Evolutionary conservation across 164 flowering plant species (phyloP), one percentile per base, ranked within the genome.

Genomic region (Cinnamomum chago): DNA sequence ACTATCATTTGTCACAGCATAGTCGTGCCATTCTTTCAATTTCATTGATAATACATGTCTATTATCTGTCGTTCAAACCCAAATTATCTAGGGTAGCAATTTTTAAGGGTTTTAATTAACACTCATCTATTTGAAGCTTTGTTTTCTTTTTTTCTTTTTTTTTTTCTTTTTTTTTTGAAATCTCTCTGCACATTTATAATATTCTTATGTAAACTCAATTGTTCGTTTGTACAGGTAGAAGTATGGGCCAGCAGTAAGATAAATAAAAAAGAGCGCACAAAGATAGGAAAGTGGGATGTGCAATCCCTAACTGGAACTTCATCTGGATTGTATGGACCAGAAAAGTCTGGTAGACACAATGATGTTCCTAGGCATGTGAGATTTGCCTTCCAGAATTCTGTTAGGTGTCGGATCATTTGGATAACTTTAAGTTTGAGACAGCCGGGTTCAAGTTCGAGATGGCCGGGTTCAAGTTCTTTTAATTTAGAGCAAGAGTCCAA

Each of bases 211-310:
- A 35, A 67, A 17, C 28, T 27, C 47, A 3, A 25, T 28, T n/a
- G 22, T 15, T 66, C 23, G 15, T 6, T 79, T 12, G 40, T 77
- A 50, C 88, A 96, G 99, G 99, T 96, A 70, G 97, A 94, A 85
- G 88, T 96, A 52, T 96, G 97, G 98, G 97, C 92, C 62, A 88
- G 98, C 85, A 89, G 89, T 84, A 91, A 87, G 77, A 84, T 92
- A 75, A 83, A 88, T 72, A 89, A 87, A 79, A 97, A 92, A 81
- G 98, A 91, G 74, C 83, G 97, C 62, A 84, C 97, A 58, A 88
- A 79, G 76, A 65, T 88, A 74, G 99, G 99, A 76, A 96, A 91
- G 80, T 96, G 99, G 98, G 95, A 92, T 81, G 81, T 94, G 40
- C 84, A 87, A 71, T 88, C 99, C 60, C 58, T 90, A 74, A 78